Evolutionary conservation across 2,329 filamentous ascomycete species (phyloP), one percentile per base, ranked within the genome.

Genomic region (Aspergillus floridensis): DNA sequence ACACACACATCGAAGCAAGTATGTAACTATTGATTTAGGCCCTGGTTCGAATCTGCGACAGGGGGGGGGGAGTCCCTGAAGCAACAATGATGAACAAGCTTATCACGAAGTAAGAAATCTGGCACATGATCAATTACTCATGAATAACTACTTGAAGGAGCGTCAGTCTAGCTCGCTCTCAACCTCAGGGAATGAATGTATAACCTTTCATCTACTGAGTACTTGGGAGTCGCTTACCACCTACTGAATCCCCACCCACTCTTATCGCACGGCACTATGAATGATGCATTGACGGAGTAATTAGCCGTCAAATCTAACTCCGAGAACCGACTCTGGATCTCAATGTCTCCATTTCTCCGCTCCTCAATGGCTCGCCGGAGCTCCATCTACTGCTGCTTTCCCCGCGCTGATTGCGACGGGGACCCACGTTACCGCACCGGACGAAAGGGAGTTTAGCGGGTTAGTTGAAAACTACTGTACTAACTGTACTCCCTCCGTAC

Each of bases 361-460:
- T 7, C 14, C 38, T 44, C 38, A 44, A 44, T 44, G 38, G 38
- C 38, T 44, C 14, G 38, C 38, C 16, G 38, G 14, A 3, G 38
- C 38, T 35, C 32, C 32, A 35, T 35, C 32, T 44, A 14, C 38
- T 44, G 16, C 38, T 44, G 38, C 16, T 44, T 44, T 44, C 38
- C 38, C 38, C 38, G 38, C 38, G n/a, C 38, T 14, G 38, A 44
- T 44, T 35, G 26, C 26, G 10, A 12, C 11, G 38, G 38, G 38
- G 16, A 38, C 46, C 14, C 49, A 52, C 49, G 49, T 24, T 26
- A 16, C 38, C 16, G 38, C 16, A 19, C 38, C 44, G 53, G 53
- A 32, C 29, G 44, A 56, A 49, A 49, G 35, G 53, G 53, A 56
- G 53, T 49, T 47, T 49, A 56, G 41, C 14, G 22, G 26, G 32